A percentile compares a stretch with the other conserved stretches of the same genome.
phyloP scores from a whole-genome alignment of 2,329 filamentous ascomycete genomes.

The Neurospora sp. region DNA sequence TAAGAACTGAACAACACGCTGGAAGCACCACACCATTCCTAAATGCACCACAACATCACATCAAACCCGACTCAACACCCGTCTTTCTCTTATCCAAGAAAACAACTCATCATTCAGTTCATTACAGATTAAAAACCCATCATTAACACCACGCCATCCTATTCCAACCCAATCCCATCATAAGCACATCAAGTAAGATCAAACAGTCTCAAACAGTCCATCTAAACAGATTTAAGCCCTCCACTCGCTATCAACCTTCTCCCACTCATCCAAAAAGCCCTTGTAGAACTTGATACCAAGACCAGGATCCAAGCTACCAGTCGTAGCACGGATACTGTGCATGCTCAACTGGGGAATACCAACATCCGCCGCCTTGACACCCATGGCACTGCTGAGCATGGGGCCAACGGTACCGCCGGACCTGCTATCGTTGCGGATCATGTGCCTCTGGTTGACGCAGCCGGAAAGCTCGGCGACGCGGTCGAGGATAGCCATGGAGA shows the following conservation, averaged over 20 bases:
- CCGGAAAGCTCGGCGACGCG: constrained; percentile 67
- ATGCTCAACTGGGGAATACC: constrained; percentile 89
- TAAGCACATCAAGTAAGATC: neutral
- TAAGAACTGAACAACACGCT: neutral
- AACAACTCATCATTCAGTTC: neutral
- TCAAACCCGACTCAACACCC: neutral
- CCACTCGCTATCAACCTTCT: constrained; percentile 78
- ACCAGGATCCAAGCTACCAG: constrained; percentile 75
- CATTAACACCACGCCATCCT: neutral
- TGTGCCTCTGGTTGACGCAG: constrained; percentile 73
- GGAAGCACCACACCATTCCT: neutral
- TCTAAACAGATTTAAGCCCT: constrained; percentile 1
- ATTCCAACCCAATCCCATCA: neutral
- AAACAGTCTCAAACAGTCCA: neutral
- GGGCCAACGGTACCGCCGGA: constrained; percentile 94
- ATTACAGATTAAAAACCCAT: neutral
- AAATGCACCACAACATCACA: neutral
- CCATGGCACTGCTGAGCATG: constrained; percentile 71
- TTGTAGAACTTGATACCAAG: constrained; percentile 82
- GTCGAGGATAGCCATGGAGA: constrained; percentile 72
- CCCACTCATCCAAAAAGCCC: constrained; percentile 79
- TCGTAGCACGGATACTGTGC: constrained; percentile 87
- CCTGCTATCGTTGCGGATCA: constrained; percentile 86
- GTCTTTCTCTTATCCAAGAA: neutral
- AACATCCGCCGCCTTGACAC: constrained; percentile 74